Percentiles rank a stretch among this genome's conserved stretches.
These are phyloP conservation scores for Cardamine occulta DNA, from an alignment of 345 rosid genomes.

Conservation along the genomic window DNA sequence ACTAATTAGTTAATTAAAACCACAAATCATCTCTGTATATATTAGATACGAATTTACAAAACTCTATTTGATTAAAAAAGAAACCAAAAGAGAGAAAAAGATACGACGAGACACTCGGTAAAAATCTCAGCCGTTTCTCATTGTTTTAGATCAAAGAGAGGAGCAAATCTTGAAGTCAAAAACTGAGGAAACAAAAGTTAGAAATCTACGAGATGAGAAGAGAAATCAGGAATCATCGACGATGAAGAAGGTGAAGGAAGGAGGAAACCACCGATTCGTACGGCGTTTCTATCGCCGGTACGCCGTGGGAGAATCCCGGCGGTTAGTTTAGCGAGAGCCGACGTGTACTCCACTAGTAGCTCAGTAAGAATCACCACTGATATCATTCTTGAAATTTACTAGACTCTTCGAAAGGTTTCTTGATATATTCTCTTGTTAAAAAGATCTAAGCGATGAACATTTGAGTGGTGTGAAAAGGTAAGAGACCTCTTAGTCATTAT, in stretches of 20 bases:
- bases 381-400: slow-evolving; percentile 47
- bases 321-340: slow-evolving; percentile 54
- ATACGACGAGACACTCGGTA: slow-evolving; percentile 32
- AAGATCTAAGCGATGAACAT: neutral
- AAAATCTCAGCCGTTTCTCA: slow-evolving; percentile 30
- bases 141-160: neutral
- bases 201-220: slow-evolving; percentile 45
- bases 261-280: slow-evolving; percentile 35
- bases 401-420: neutral
- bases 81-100: neutral
- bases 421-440: too few species aligned
- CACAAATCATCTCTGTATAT: slow-evolving; percentile 16
- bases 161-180: slow-evolving; percentile 21
- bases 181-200: slow-evolving; percentile 7
- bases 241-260: slow-evolving; percentile 34
- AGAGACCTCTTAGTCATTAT: slow-evolving; percentile 21
- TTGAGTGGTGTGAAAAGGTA: slow-evolving; percentile 34
- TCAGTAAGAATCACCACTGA: slow-evolving; percentile 53
- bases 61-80: slow-evolving; percentile 3
- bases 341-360: slow-evolving; percentile 58
- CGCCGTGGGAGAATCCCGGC: slow-evolving; percentile 47
- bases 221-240: slow-evolving; percentile 39
- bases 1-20: slow-evolving; percentile 3
- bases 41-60: slow-evolving; percentile 35
- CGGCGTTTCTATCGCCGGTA: slow-evolving; percentile 26